These are phyloP conservation scores for Eucommia ulmoides DNA, from an alignment of 257 asterid species.

Conservation along the genomic window DNA sequence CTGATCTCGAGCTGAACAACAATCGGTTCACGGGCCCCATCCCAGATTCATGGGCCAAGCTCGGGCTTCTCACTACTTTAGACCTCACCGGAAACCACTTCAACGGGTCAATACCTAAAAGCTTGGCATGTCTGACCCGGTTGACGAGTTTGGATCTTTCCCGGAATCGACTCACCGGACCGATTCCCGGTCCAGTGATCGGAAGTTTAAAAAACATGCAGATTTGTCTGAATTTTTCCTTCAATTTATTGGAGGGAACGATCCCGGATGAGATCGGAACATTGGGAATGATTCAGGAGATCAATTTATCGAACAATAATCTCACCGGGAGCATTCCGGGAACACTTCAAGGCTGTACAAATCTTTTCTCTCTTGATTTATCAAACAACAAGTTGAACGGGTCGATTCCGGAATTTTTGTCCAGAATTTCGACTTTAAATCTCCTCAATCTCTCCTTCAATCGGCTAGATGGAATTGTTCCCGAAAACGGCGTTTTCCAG, in stretches of 20 bases:
- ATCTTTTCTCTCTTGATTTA: constrained; percentile 44
- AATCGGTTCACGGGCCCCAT: constrained; percentile 43
- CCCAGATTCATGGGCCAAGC: constrained; percentile 37
- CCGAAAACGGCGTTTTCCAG: constrained; percentile 32
- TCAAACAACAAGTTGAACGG: constrained; percentile 52
- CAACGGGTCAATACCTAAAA: constrained; percentile 47
- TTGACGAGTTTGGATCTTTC: constrained; percentile 49
- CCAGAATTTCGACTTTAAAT: constrained; percentile 32
- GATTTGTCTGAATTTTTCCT: constrained; percentile 50
- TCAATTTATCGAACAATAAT: constrained; percentile 52
- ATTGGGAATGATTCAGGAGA: constrained; percentile 66
- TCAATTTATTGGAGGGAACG: constrained; percentile 39
- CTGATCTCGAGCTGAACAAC: constrained; percentile 37
- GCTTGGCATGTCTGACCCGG: constrained; percentile 31
- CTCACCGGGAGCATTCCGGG: constrained; percentile 48
- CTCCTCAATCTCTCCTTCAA: constrained; percentile 67
- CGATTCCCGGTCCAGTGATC: constrained; percentile 31
- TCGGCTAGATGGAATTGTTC: constrained; percentile 54
- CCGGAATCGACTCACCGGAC: constrained; percentile 38
- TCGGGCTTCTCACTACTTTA: constrained; percentile 34
- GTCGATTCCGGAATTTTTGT: constrained; percentile 34
- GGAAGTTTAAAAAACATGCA: constrained; percentile 52
- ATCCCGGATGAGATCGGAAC: constrained; percentile 51
- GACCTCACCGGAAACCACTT: constrained; percentile 61
- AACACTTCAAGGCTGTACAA: constrained; percentile 40